Evolutionary conservation across 108 stramenopile species (phyloP).

Genomic region (Skeletonema potamos): DNA sequence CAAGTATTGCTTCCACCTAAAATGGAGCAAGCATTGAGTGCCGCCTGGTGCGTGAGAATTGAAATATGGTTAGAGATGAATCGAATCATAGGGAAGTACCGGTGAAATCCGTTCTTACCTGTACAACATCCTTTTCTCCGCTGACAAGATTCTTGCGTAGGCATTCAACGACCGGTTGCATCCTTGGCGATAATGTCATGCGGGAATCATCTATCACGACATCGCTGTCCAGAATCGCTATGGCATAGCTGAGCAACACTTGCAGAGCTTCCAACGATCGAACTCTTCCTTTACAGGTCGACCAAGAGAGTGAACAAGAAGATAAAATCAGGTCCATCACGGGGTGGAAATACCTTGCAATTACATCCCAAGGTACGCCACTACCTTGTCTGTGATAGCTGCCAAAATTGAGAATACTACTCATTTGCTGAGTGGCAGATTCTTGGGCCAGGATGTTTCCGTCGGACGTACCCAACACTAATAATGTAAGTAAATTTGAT

Average conservation of each 20-base stretch:
- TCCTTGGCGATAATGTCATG: not conserved
- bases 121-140: constrained; percentile 35
- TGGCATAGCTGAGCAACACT: constrained; percentile 25
- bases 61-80: not conserved
- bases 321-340: constrained; percentile 14
- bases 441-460: constrained; percentile 14
- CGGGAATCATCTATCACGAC: not conserved
- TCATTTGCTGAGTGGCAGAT: constrained; percentile 26
- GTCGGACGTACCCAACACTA: constrained; percentile 32
- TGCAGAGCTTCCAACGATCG: constrained; percentile 39
- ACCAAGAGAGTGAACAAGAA: constrained; percentile 17
- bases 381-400: not conserved
- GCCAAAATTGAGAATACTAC: not conserved
- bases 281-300: constrained; percentile 21
- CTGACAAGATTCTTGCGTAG: constrained; percentile 32
- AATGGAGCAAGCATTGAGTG: constrained; percentile 21
- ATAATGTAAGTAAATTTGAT: constrained; percentile 16
- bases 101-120: not conserved
- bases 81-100: not conserved
- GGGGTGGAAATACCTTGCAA: constrained; percentile 22
- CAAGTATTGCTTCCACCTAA: constrained; percentile 21
- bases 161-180: not conserved
- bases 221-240: constrained; percentile 8
- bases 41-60: not conserved
- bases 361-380: not conserved